phyloP scores from a whole-genome alignment of 768 basidiomycete species.

The Rossbeevera mucosa region DNA sequence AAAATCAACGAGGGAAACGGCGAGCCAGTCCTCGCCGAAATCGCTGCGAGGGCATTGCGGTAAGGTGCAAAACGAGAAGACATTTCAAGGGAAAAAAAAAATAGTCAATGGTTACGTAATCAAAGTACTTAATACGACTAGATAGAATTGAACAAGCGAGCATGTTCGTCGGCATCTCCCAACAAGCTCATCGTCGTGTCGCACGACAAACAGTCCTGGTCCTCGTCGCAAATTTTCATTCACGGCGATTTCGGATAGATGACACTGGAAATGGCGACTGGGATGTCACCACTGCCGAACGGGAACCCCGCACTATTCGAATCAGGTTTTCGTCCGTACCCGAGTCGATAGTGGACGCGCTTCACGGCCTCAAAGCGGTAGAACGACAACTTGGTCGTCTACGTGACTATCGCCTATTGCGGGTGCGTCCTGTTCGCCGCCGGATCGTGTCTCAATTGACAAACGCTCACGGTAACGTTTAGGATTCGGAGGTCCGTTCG shows the following conservation, averaged over 20 bases:
- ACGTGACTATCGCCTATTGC: conserved; percentile 38
- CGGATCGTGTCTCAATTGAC: not conserved
- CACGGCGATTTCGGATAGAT: conserved; percentile 21
- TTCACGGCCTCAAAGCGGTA: conserved; percentile 48
- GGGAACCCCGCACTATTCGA: conserved; percentile 28
- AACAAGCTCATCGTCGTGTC: conserved; percentile 6
- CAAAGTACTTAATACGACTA: no score
- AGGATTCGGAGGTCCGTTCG: conserved; percentile 47
- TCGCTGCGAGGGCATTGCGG: conserved; percentile 48
- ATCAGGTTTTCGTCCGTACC: conserved; percentile 41
- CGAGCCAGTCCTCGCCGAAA: conserved; percentile 68
- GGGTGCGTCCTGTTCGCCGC: conserved; percentile 33
- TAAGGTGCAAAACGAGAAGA: conserved; percentile 42
- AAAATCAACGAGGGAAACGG: conserved; percentile 71
- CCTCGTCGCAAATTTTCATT: conserved; percentile 1
- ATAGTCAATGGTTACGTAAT: conserved; percentile 21
- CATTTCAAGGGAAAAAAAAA: conserved; percentile 13
- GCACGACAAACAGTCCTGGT: not conserved
- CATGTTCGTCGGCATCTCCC: conserved; percentile 17
- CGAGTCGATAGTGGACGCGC: conserved; percentile 45
- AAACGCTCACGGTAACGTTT: not conserved
- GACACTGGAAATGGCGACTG: conserved; percentile 19
- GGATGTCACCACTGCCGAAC: conserved; percentile 4
- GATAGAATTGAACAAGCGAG: not conserved
- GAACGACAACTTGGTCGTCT: conserved; percentile 53